Evolutionary conservation across 1,139 yeast species (phyloP), one percentile per base, ranked within the genome.

Genomic region (Yamadazyma mexicana): DNA sequence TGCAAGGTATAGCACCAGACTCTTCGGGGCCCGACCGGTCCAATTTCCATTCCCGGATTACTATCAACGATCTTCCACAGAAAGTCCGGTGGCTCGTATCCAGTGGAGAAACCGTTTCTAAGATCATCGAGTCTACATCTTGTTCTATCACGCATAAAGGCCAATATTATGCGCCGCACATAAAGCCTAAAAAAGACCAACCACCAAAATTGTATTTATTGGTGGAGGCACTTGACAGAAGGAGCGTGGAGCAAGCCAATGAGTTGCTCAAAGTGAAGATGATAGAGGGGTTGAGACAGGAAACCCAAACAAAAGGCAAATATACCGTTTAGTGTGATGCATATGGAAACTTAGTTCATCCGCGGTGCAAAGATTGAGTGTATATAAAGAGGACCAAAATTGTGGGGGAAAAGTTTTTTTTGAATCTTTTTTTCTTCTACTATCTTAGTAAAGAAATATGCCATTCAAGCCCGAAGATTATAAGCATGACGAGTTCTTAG

Each of bases 71-170:
- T 55, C 69, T 87, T 23, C 96, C 98, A 0, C 92, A 86, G 53
- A 72, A 77, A 33, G 92, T 91, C 0, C 69, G 98, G 50, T 84
- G 95, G 94, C 75, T 75, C 37, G 91, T 87, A 4, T 82, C 91
- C 3, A 82, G 84, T 45, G 74, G 85, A 24, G 83, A 83, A 3
- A 81, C 79, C 34, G 69, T 87, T 37, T 62, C 78, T 2, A 78
- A 77, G 49, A 75, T 92, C 34, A 80, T 81, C 36, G 95, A 87
- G 37, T 69, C 80, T 33, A 83, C 94, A 0, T 76, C 83, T 1
- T 82, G 92, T 1, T 82, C 96, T 4, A 81, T 91, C 37, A 89
- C 97, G 1, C 80, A 81, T 38, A 87, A 83, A 56, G 98, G 98
- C 10, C 79, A 76, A 46, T 91, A 66, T 56, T 85, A 87, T 52